These are phyloP conservation scores for Geotrichum citri-aurantii DNA, from an alignment of 1,139 yeast genomes.

Conservation along the genomic window DNA sequence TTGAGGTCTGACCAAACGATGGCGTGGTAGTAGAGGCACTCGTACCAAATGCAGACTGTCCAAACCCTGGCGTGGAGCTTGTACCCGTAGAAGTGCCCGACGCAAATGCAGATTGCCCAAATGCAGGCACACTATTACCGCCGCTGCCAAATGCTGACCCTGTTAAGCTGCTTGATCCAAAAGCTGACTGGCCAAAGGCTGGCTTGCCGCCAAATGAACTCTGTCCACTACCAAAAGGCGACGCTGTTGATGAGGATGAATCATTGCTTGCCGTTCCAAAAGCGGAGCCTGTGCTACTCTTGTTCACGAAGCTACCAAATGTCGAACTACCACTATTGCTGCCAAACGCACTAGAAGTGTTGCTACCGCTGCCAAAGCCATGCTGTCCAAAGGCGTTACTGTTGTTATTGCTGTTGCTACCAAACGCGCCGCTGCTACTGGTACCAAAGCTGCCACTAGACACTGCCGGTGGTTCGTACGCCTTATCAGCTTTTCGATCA, in stretches of 20 bases:
- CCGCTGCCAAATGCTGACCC: slow-evolving; percentile 2
- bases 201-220: slow-evolving; percentile 21
- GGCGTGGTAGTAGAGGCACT: slow-evolving; percentile 9
- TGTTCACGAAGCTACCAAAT: slow-evolving; percentile 13
- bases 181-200: slow-evolving; percentile 24
- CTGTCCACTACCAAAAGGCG: slow-evolving; percentile 11
- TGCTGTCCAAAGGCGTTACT: slow-evolving; percentile 7
- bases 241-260: slow-evolving; percentile 4
- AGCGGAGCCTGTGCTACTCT: slow-evolving; percentile 24
- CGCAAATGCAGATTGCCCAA: slow-evolving; percentile 25
- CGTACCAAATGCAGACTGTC: slow-evolving; percentile 16
- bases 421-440: slow-evolving; percentile 19
- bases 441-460: slow-evolving; percentile 21
- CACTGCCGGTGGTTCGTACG: slow-evolving; percentile 15
- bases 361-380: neutral
- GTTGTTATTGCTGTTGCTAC: slow-evolving; percentile 7
- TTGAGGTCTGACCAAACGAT: slow-evolving; percentile 24
- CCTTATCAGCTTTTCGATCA: slow-evolving; percentile 6
- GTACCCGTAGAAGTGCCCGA: slow-evolving; percentile 10
- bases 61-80: slow-evolving; percentile 19
- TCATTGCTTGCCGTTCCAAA: slow-evolving; percentile 22
- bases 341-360: slow-evolving; percentile 5
- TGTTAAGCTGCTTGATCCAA: slow-evolving; percentile 21
- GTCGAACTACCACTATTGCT: neutral
- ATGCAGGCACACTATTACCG: slow-evolving; percentile 7